Evolutionary conservation across 2,329 filamentous ascomycete genomes (phyloP), one percentile per base, ranked within the genome.

Genomic region (Colletotrichum sp.): DNA sequence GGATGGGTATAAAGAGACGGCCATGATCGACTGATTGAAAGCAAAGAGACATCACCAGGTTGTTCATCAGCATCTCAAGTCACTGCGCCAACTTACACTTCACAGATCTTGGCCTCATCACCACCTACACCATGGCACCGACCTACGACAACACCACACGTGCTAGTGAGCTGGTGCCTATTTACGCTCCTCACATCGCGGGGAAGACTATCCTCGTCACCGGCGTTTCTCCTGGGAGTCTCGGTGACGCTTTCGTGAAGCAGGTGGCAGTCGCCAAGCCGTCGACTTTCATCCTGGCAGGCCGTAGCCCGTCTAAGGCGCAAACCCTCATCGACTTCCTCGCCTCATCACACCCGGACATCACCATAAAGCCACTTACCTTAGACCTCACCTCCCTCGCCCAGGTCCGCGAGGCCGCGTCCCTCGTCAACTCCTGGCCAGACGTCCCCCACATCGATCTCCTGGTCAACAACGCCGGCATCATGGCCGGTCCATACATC

Each of bases 281-380:
- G 0, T 77, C 80, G 4, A 80, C 85, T 26, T 85, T 90, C 71
- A 87, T 88, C 67, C 85, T 89, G 21, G 87, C 84, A 8, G 87
- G 87, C 32, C 88, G 89, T 71, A 87, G 81, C 52, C 71, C 79
- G 2, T 68, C 82, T 16, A 90, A 89, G 70, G 75, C 86, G 3
- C 79, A 85, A 21, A 79, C 82, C 2, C 84, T 86, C 1, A 81
- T 83, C 28, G 81, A 85, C 6, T 80, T 81, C 57, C 81, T 90
- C 66, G 69, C 72, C 10, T 77, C 79, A 5, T 67, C 80, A 9
- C 72, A 84, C 63, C 84, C 87, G 0, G 76, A 79, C 2, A 82
- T 88, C 28, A 72, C 82, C n/a, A 81, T 82, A 0, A 84, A 85
- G 28, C 62, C 80, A 5, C 78, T 88, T 3, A 59, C 81, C 3